phyloP scores from a whole-genome alignment of 2,329 filamentous ascomycete species.

The Zymoseptoria passerinii region DNA sequence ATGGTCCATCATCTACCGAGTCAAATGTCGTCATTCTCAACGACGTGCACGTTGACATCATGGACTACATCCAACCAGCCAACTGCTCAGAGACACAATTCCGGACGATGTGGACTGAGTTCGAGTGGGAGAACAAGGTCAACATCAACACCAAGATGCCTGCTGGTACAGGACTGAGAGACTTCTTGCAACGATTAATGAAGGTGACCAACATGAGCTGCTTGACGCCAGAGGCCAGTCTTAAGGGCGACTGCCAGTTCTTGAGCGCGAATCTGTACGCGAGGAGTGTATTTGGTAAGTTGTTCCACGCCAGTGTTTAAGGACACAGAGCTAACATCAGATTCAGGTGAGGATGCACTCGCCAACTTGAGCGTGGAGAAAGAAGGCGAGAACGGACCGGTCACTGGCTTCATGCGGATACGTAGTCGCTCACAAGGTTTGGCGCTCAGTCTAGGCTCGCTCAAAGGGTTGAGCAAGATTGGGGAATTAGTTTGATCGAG shows the following conservation, averaged over 20 bases:
- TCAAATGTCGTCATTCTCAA: conserved; percentile 97
- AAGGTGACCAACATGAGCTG: conserved; percentile 98
- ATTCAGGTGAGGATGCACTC: conserved; percentile 85
- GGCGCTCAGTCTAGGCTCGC: conserved; percentile 81
- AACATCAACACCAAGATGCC: conserved; percentile 88
- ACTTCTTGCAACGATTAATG: conserved; percentile 93
- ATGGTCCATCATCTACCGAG: conserved; percentile 83
- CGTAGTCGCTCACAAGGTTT: conserved; percentile 92
- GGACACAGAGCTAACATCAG: conserved; percentile 10
- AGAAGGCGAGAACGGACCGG: conserved; percentile 87
- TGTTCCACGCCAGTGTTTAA: conserved; percentile 1
- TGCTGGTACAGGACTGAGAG: conserved; percentile 71
- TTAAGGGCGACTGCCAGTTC: conserved; percentile 97
- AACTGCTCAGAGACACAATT: conserved; percentile 97
- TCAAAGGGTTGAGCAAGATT: conserved; percentile 84
- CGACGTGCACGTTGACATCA: conserved; percentile 96
- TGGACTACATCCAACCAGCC: conserved; percentile 99
- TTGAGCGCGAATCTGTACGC: conserved; percentile 95
- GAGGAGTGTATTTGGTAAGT: conserved; percentile 93
- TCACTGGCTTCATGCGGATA: conserved; percentile 96
- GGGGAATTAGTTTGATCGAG: conserved; percentile 23
- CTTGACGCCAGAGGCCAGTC: conserved; percentile 86
- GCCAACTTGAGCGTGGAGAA: conserved; percentile 98
- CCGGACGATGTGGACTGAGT: conserved; percentile 99
- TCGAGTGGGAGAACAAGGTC: conserved; percentile 99